Base-by-base conservation (phyloP, 2,329 filamentous ascomycete genomes). In the Aspergillus flavus region DNA sequence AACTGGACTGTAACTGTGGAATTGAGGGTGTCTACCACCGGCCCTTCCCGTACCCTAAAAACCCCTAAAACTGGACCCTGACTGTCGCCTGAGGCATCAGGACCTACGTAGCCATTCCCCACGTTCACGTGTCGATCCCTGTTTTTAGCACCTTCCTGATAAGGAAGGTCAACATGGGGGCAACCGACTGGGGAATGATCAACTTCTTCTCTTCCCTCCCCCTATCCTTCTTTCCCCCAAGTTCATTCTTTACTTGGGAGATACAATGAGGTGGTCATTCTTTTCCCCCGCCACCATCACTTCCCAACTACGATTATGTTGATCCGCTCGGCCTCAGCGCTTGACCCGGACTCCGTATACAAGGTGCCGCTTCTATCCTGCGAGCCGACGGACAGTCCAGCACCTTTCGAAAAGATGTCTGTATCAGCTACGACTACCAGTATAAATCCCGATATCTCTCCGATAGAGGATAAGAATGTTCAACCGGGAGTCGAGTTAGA, bases 401-500 rank as follows among this genome's bases (percentile, higher is more conserved):
- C n/a, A 19, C n/a, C 16, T 5, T 36, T 11, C 21, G 52, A 39
- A n/a, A 55, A 26, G 14, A 39, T 26, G 52, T 34, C 34, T 16
- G 2, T 26, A 7, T n/a, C 19, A 21, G 32, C 30, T 11, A 14
- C 14, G 6, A 3, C 11, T 4, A 26, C 32, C 21, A 21, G 11
- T 10, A 5, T 10, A 39, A 55, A 14, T 16, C 12, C 23, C 14
- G 26, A 55, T 14, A 5, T 45, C 14, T 11, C 21, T 5, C 26
- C 45, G 32, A n/a, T 16, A 26, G 23, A 54, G 21, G 48, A 48
- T 9, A 56, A 23, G 19, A 32, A 48, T 10, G n/a, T 30, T 19
- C 56, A 61, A 41, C 32, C 61, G 30, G 59, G 55, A 4, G 11
- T 61, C 4, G 57, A 62, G 19, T 23, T 67, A 19, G 56, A 60